Conservation (phyloP, 306 rosid genomes). For the Ziziphus jujuba region DNA sequence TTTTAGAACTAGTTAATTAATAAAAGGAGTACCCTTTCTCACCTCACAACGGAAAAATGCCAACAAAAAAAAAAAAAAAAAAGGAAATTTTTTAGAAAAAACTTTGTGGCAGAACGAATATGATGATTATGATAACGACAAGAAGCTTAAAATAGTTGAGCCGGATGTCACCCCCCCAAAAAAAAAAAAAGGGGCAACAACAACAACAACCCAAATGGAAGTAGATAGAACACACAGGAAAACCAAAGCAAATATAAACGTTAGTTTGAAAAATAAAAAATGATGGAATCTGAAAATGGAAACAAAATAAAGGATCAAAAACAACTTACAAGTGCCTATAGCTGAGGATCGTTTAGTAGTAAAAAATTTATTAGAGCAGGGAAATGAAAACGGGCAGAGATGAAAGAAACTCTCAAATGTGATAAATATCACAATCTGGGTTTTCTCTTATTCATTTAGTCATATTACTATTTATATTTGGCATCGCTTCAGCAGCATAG, state of each 20-base stretch:
- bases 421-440: too few relatives aligned
- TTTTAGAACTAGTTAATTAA: too few relatives aligned
- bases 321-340: conserved; percentile 5
- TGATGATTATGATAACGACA: too few relatives aligned
- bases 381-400: not conserved
- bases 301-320: not conserved
- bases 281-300: not conserved
- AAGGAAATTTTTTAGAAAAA: too few relatives aligned
- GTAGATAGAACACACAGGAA: not conserved
- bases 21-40: too few relatives aligned
- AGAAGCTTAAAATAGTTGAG: not conserved
- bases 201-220: not conserved
- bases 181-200: too few relatives aligned
- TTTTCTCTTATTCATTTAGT: too few relatives aligned
- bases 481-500: too few relatives aligned
- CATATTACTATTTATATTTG: too few relatives aligned
- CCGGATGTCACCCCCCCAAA: conserved; percentile 13
- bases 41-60: too few relatives aligned
- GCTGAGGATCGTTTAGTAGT: not conserved
- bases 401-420: not conserved
- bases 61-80: too few relatives aligned
- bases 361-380: not conserved
- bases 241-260: not conserved
- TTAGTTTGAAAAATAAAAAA: not conserved
- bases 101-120: too few relatives aligned